A percentile compares a stretch with the other conserved stretches of the same genome.
These are phyloP conservation scores for Aspergillus sclerotialis DNA, from an alignment of 2,329 filamentous ascomycete genomes.

Conservation along the genomic window DNA sequence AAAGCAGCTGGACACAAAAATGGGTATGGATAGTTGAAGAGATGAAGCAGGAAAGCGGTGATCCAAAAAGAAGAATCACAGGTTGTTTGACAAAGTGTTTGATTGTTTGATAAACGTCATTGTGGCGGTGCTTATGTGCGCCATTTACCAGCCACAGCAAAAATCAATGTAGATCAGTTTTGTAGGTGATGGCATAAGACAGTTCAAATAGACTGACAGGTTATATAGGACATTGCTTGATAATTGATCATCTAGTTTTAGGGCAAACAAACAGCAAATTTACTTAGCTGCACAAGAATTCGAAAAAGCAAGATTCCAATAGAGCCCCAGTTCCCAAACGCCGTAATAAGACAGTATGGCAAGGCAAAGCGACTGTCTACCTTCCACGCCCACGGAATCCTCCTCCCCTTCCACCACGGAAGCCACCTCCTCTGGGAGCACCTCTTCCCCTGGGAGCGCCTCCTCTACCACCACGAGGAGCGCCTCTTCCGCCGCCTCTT, in stretches of 20 bases:
- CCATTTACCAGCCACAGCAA: conserved; percentile 20
- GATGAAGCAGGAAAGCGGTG: background rate
- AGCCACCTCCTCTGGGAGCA: conserved; percentile 37
- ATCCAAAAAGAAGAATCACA: conserved; percentile 4
- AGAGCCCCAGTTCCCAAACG: conserved; percentile 38
- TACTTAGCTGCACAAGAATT: too few species aligned
- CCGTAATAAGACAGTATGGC: conserved; percentile 34
- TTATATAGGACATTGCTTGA: too few species aligned
- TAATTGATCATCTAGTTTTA: too few species aligned
- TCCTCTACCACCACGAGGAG: conserved; percentile 36
- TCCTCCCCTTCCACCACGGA: conserved; percentile 38
- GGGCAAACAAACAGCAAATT: too few species aligned
- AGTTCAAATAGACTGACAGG: too few species aligned
- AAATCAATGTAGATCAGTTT: too few species aligned
- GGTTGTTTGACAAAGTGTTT: conserved; percentile 22
- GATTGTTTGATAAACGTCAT: conserved; percentile 26
- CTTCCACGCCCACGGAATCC: conserved; percentile 22
- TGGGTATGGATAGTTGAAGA: background rate
- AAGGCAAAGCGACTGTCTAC: conserved; percentile 19
- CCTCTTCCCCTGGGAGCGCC: conserved; percentile 51
- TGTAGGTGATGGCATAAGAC: too few species aligned
- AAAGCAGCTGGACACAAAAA: conserved; percentile 1
- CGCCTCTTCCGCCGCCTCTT: conserved; percentile 39
- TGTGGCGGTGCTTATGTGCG: conserved; percentile 21
- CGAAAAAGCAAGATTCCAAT: conserved; percentile 29